These are phyloP conservation scores for Gyrodon lividus DNA, from an alignment of 768 basidiomycete genomes.

Conservation along the genomic window DNA sequence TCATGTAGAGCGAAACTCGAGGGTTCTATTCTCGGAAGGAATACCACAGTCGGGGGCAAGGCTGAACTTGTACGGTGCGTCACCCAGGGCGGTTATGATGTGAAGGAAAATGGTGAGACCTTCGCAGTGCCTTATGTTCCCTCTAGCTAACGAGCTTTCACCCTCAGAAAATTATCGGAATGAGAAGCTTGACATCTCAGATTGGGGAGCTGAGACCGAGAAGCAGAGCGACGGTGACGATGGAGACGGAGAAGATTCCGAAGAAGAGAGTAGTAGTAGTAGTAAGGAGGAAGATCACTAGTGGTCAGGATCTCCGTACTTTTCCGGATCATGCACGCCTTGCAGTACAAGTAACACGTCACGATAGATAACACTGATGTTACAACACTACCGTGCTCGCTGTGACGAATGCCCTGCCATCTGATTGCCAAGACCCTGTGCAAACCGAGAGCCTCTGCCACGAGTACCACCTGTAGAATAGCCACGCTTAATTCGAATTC, in stretches of 20 bases:
- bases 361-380: slow-evolving; percentile 1
- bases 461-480: slow-evolving; percentile 52
- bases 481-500: not conserved
- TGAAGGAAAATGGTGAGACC: slow-evolving; percentile 55
- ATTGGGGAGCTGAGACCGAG: slow-evolving; percentile 46
- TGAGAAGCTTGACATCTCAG: slow-evolving; percentile 56
- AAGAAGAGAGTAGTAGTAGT: slow-evolving; percentile 11
- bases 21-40: slow-evolving; percentile 71
- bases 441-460: slow-evolving; percentile 78
- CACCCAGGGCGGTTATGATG: slow-evolving; percentile 78
- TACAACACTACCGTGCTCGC: slow-evolving; percentile 18
- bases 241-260: slow-evolving; percentile 14
- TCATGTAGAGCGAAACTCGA: slow-evolving; percentile 67
- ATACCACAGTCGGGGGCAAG: slow-evolving; percentile 68
- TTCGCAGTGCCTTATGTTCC: not conserved
- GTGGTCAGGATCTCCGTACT: slow-evolving; percentile 1
- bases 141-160: not conserved
- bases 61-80: slow-evolving; percentile 67
- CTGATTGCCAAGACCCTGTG: slow-evolving; percentile 80
- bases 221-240: slow-evolving; percentile 25
- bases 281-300: slow-evolving; percentile 7
- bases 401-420: slow-evolving; percentile 47
- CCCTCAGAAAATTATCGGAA: slow-evolving; percentile 50
- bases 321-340: not conserved
- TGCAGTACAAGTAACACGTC: slow-evolving; percentile 2